Base-by-base conservation (phyloP, 2,329 filamentous ascomycete species). In the Drechslera avenae region DNA sequence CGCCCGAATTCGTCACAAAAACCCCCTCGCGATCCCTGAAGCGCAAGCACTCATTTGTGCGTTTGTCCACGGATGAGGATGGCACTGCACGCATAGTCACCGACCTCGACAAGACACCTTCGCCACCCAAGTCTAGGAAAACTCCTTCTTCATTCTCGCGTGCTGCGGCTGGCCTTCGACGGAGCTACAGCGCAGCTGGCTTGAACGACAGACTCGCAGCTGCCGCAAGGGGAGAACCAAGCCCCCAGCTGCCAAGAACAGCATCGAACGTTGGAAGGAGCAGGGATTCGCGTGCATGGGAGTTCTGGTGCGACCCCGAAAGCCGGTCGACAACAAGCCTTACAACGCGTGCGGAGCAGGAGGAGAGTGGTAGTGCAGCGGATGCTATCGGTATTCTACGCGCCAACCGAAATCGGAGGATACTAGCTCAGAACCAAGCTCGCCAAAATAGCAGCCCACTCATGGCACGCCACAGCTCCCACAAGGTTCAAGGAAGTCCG, bases 51-150 rank as follows among this genome's bases (percentile, higher is more conserved):
- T 83, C 83, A 40, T 81, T 83, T 21, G 82, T 96, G 50, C 86
- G 91, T 40, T 80, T 97, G 21, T 91, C 90, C 1, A 85, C 94
- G 66, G 94, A 90, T 14, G 82, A 92, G 26, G 91, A 97, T 67
- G 93, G 93, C 60, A 93, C 92, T 68, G 93, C 93, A n/a, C 88
- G 93, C 64, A 81, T 97, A 43, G 84, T 92, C 17, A 85, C 83
- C 13, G 80, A 87, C 46, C 82, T 87, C 55, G 84, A 87, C 56
- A 79, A 82, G 23, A 88, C 87, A 2, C 88, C 89, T 2, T 90
- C 88, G 1, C 87, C 85, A 43, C 83, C 80, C 52, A 79, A 81
- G 63, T 74, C 76, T 63, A 77, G 76, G 60, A 81, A 76, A 52
- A 79, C 72, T 53, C 80, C 76, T 64, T 76, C 76, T 13, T 57